Conservation (phyloP, 2,329 filamentous ascomycete species). For the Pseudonectria buxi region DNA sequence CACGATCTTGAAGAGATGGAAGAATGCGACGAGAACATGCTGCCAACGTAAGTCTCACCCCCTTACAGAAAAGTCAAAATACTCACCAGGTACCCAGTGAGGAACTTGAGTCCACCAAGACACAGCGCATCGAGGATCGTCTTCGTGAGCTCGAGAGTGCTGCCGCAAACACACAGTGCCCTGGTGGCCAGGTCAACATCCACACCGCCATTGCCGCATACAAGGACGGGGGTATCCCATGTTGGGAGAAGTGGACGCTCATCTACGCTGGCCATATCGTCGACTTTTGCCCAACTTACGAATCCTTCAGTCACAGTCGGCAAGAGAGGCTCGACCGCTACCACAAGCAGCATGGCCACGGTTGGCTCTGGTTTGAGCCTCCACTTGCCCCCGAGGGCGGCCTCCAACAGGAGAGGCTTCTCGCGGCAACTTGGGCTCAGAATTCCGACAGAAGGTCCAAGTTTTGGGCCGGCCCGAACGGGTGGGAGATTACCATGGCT, state of each 20-base stretch:
- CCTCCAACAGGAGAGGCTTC: slow-evolving; percentile 11
- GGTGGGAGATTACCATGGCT: slow-evolving; percentile 20
- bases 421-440: slow-evolving; percentile 20
- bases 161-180: slow-evolving; percentile 6
- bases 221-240: slow-evolving; percentile 11
- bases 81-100: slow-evolving; percentile 10
- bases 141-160: slow-evolving; percentile 5
- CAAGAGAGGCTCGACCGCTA: slow-evolving; percentile 17
- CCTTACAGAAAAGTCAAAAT: no score
- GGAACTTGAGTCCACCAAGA: slow-evolving; percentile 18
- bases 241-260: slow-evolving; percentile 19
- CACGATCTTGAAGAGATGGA: slow-evolving; percentile 12
- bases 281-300: slow-evolving; percentile 15
- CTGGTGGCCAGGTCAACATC: slow-evolving; percentile 11
- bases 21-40: slow-evolving; percentile 15
- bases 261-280: slow-evolving; percentile 16
- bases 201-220: slow-evolving; percentile 16
- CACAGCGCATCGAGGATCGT: slow-evolving; percentile 7
- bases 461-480: slow-evolving; percentile 2
- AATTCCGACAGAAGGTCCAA: slow-evolving; percentile 1
- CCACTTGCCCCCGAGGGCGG: slow-evolving; percentile 11
- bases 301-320: slow-evolving; percentile 19
- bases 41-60: slow-evolving; percentile 11
- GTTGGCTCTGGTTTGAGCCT: slow-evolving; percentile 22
- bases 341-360: slow-evolving; percentile 13